Evolutionary conservation across 2,329 filamentous ascomycete genomes (phyloP).

Genomic region (Blastomyces parvus): DNA sequence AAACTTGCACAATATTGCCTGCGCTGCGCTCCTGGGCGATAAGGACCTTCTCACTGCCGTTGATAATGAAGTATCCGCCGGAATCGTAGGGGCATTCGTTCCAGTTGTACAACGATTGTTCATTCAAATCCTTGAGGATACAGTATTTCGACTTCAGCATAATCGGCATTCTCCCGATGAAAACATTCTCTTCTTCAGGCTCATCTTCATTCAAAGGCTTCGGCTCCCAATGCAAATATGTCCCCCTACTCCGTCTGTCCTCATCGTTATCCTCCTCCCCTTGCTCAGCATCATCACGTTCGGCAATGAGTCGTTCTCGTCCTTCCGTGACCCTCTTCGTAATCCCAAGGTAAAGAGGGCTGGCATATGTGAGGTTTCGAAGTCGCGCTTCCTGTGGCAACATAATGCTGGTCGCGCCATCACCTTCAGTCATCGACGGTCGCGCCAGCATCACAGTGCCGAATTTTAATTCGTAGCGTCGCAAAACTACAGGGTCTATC

Average conservation of each 20-base stretch:
- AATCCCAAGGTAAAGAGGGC: conserved; percentile 82
- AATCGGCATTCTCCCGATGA: conserved; percentile 90
- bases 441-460: conserved; percentile 80
- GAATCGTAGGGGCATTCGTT: conserved; percentile 98
- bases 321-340: conserved; percentile 76
- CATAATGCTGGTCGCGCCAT: conserved; percentile 75
- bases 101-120: conserved; percentile 78
- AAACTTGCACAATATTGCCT: conserved; percentile 97
- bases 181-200: conserved; percentile 62
- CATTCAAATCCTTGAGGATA: conserved; percentile 70
- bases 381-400: conserved; percentile 91
- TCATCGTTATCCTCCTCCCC: conserved; percentile 42
- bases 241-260: conserved; percentile 37
- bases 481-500: conserved; percentile 65
- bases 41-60: conserved; percentile 95
- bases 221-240: conserved; percentile 41
- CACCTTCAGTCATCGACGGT: conserved; percentile 85
- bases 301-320: conserved; percentile 63
- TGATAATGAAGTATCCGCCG: conserved; percentile 98
- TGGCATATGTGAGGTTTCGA: conserved; percentile 91
- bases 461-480: conserved; percentile 92
- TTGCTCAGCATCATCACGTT: conserved; percentile 50
- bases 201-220: conserved; percentile 39
- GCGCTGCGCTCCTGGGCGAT: conserved; percentile 97
- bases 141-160: conserved; percentile 98